Percentiles rank a stretch among this genome's conserved stretches.
Conservation (phyloP, 441 rosid genomes). For the Gossypium lobatum region DNA sequence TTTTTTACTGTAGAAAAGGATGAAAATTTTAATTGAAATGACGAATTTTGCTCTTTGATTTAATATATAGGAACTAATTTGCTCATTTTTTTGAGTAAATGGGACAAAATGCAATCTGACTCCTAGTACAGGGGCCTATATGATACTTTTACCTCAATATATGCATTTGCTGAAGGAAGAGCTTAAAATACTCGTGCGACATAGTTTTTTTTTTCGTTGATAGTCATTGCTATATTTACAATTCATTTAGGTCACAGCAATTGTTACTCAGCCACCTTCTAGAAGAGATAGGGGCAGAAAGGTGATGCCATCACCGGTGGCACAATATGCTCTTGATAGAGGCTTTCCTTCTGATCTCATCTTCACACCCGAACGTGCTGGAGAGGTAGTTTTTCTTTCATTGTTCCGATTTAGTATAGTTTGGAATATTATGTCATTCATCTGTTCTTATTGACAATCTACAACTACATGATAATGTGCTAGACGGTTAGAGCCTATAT, state of each 20-base stretch:
- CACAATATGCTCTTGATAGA: constrained; percentile 73
- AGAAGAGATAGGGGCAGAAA: constrained; percentile 79
- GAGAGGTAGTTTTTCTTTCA: constrained; percentile 50
- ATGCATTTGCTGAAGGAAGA: neutral
- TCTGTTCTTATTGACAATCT: neutral
- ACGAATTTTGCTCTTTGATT: too few relatives aligned
- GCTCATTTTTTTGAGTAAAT: too few relatives aligned
- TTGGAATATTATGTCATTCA: neutral
- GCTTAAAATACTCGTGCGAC: neutral
- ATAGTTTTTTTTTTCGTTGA: neutral
- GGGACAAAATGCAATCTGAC: too few relatives aligned
- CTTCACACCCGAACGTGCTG: constrained; percentile 77
- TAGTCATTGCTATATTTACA: neutral
- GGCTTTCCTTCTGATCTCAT: constrained; percentile 76
- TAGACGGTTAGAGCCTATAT: neutral
- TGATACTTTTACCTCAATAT: too few relatives aligned
- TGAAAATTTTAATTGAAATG: too few relatives aligned
- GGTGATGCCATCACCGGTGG: constrained; percentile 73
- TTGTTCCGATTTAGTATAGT: neutral
- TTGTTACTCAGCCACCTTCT: constrained; percentile 86
- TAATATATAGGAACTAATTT: too few relatives aligned
- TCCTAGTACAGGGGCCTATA: too few relatives aligned
- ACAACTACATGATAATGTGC: neutral
- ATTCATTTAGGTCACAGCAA: constrained; percentile 67
- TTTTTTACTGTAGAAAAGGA: too few relatives aligned